phyloP scores from a whole-genome alignment of 1,284 basidiomycete species.

The Sporisorium graminicola region DNA sequence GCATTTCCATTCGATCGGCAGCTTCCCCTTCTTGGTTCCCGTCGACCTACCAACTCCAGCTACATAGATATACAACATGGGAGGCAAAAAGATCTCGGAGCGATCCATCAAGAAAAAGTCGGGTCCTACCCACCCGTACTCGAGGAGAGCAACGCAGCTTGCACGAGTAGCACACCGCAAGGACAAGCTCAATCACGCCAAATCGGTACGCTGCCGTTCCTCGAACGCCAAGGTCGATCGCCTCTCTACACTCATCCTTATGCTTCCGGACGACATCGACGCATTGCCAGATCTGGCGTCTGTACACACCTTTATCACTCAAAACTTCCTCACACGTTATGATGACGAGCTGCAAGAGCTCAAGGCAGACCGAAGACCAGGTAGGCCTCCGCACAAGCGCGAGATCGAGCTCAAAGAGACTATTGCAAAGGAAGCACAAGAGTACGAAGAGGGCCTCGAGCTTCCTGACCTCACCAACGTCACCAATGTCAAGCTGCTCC shows the following conservation, averaged over 20 bases:
- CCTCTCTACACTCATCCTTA: slow-evolving; percentile 61
- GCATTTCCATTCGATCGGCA: no score
- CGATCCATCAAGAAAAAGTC: slow-evolving; percentile 65
- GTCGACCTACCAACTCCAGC: no score
- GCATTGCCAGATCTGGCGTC: slow-evolving; percentile 58
- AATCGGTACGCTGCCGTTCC: slow-evolving; percentile 35
- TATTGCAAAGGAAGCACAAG: slow-evolving; percentile 52
- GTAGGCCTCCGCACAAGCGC: slow-evolving; percentile 56
- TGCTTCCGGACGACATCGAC: slow-evolving; percentile 58
- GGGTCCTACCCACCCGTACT: slow-evolving; percentile 65
- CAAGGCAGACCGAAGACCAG: slow-evolving; percentile 54
- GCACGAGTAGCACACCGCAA: slow-evolving; percentile 57
- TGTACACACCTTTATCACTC: slow-evolving; percentile 60
- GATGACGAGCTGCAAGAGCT: slow-evolving; percentile 57
- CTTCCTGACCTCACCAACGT: slow-evolving; percentile 61
- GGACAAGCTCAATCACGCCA: slow-evolving; percentile 53
- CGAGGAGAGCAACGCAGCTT: slow-evolving; percentile 63
- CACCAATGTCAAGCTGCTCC: slow-evolving; percentile 61
- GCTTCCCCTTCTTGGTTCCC: no score
- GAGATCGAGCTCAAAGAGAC: slow-evolving; percentile 58
- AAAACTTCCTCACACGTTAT: slow-evolving; percentile 59
- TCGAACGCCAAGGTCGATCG: slow-evolving; percentile 64
- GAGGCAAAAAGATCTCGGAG: slow-evolving; percentile 66
- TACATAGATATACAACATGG: slow-evolving; percentile 33
- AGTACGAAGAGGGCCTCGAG: slow-evolving; percentile 64